Percentiles rank a stretch among this genome's conserved stretches.
Evolutionary conservation across 208 protist species (phyloP).

Genomic region (Naegleria fowleri): DNA sequence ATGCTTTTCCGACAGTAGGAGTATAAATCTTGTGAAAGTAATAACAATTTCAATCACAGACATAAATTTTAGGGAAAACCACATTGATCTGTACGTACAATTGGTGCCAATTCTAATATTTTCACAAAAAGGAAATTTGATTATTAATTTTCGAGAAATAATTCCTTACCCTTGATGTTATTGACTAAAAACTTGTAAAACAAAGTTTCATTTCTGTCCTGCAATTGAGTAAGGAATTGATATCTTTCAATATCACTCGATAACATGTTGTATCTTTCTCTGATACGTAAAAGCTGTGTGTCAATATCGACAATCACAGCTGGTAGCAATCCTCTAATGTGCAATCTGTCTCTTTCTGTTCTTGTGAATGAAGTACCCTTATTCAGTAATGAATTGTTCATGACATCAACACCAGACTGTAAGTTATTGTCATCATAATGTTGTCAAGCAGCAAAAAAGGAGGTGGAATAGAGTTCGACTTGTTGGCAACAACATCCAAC

Average conservation of each 20-base stretch:
- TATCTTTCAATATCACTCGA: neutral
- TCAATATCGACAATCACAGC: neutral
- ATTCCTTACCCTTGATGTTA: neutral
- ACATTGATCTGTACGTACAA: neutral
- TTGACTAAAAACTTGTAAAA: slow-evolving; percentile 46
- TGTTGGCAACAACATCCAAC: too few relatives aligned
- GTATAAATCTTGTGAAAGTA: neutral
- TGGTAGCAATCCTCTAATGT: slow-evolving; percentile 23
- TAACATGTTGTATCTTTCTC: neutral
- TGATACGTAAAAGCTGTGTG: neutral
- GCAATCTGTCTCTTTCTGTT: slow-evolving; percentile 17
- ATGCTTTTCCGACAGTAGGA: slow-evolving; percentile 72
- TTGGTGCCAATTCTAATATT: slow-evolving; percentile 21
- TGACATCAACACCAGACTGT: neutral
- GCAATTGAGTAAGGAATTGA: neutral
- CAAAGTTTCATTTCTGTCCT: slow-evolving; percentile 51
- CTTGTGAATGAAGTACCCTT: slow-evolving; percentile 2
- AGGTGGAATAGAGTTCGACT: too few relatives aligned
- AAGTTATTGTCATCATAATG: too few relatives aligned
- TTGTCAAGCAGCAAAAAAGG: too few relatives aligned
- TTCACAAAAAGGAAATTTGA: too few relatives aligned
- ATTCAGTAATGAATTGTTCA: slow-evolving; percentile 24
- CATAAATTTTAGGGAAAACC: too few relatives aligned
- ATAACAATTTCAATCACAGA: too few relatives aligned
- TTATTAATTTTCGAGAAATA: too few relatives aligned